Conservation (phyloP, 768 basidiomycete genomes). For the Trametes coccinea region DNA sequence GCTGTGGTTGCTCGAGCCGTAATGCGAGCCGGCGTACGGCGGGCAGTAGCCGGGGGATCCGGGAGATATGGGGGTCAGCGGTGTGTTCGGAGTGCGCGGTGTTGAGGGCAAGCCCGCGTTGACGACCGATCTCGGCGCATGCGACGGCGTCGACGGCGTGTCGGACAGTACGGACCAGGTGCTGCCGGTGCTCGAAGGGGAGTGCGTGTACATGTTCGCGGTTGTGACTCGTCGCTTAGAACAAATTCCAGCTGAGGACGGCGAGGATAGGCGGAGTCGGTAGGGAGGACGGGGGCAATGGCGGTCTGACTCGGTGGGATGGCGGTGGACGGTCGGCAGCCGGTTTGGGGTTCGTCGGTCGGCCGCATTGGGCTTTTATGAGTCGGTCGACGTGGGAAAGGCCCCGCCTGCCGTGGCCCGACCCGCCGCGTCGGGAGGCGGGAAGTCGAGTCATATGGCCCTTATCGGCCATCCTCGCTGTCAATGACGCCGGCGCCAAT, state of each 20-base stretch:
- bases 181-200: slow-evolving; percentile 9
- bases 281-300: neutral
- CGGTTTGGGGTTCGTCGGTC: slow-evolving; percentile 12
- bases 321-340: slow-evolving; percentile 13
- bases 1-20: neutral
- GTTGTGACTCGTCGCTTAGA: neutral
- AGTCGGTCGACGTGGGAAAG: slow-evolving; percentile 7
- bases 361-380: slow-evolving; percentile 17
- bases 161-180: slow-evolving; percentile 5
- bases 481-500: neutral
- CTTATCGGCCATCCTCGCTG: neutral
- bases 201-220: slow-evolving; percentile 8
- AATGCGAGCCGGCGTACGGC: neutral
- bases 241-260: neutral
- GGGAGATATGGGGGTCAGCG: slow-evolving; percentile 6
- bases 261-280: neutral
- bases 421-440: slow-evolving; percentile 14
- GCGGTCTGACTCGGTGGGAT: slow-evolving; percentile 4
- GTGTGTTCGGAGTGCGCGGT: slow-evolving; percentile 15
- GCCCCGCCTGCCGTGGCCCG: slow-evolving; percentile 1
- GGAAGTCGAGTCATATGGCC: slow-evolving; percentile 22
- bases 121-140: slow-evolving; percentile 20
- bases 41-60: slow-evolving; percentile 13
- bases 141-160: slow-evolving; percentile 21
- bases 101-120: slow-evolving; percentile 16